Evolutionary conservation across 345 rosid genomes (phyloP).

Genomic region (Salix arbutifolia): DNA sequence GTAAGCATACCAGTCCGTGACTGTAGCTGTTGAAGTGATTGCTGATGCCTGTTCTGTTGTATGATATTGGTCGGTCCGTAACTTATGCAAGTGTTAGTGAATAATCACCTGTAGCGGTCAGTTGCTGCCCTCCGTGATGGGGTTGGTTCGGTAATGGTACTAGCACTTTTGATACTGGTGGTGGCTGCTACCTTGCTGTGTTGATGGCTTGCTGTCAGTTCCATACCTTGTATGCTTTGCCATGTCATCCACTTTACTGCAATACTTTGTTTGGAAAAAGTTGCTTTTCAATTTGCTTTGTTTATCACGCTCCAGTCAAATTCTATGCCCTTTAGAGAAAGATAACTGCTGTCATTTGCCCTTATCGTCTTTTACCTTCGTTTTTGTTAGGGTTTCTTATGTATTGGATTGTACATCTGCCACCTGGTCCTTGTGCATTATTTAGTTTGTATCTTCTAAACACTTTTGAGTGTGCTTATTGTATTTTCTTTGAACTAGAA

Average conservation of each 20-base stretch:
- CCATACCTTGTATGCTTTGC: constrained; percentile 8
- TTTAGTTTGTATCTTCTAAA: too few relatives aligned
- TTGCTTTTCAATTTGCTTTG: not conserved
- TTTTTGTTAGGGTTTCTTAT: too few relatives aligned
- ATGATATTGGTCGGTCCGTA: constrained; percentile 26
- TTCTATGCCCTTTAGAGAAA: too few relatives aligned
- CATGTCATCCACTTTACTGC: not conserved
- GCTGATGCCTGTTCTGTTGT: constrained; percentile 33
- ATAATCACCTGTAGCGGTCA: constrained; percentile 28
- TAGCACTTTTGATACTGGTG: constrained; percentile 18
- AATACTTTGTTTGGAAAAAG: not conserved
- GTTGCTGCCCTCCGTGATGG: constrained; percentile 34
- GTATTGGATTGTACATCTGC: too few relatives aligned
- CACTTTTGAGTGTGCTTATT: too few relatives aligned
- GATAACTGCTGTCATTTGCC: too few relatives aligned
- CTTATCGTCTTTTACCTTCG: too few relatives aligned
- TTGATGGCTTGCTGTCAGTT: constrained; percentile 26
- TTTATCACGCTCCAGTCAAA: not conserved
- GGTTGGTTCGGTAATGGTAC: constrained; percentile 16
- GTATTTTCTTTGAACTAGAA: too few relatives aligned
- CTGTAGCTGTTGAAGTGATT: constrained; percentile 45
- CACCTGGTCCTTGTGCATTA: too few relatives aligned
- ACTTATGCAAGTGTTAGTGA: constrained; percentile 20
- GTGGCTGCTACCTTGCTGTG: constrained; percentile 14
- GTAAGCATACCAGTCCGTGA: constrained; percentile 36